Base-by-base conservation (phyloP, 305 asterid species). In the Fraxinus xanthoxyloides region DNA sequence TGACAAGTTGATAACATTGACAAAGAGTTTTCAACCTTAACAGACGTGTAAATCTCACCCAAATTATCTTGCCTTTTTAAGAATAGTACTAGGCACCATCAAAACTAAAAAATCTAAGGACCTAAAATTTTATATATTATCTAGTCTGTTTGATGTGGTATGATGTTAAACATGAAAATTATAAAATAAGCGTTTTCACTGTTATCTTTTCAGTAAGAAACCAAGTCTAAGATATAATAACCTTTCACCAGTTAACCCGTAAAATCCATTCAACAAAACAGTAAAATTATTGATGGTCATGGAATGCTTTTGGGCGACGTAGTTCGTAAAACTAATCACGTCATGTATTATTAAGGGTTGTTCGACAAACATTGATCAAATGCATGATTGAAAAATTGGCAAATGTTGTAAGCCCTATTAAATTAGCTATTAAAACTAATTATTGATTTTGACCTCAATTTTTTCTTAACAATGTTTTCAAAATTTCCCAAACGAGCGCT, bases 41-140 rank as follows among this genome's bases (percentile, higher is more conserved):
- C 76, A 13, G 46, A 70, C 46, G 43, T 31, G 76, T 70, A 70
- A 31, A 70, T 70, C 76, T 17, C 76, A 31, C 46, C 76, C 76
- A 32, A 70, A 70, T 70, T 70, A 70, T 69, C 46, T 15, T 17
- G 46, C 38, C 76, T 70, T 70, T 70, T 32, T 31, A 2, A 70
- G 43, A 32, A 31, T 70, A 7, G 76, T 31, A 70, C 76, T n/a
- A n/a, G 23, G 38, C 13, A 26, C 24, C 38, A 67, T 67, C 38
- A 28, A 67, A 67, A 65, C 73, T 65, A 10, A 26, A 65, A 65
- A 10, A 65, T 23, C 73, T 24, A 24, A 63, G 72, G 72, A 61
- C 17, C 1, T 23, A 24, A 23, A 24, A 7, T 43, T 59, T 59
- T 59, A 56, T 56, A 56, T 56, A 56, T 59, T 59, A 56, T 48